Base-by-base conservation (phyloP, 768 basidiomycete genomes). In the Trametes punicea region DNA sequence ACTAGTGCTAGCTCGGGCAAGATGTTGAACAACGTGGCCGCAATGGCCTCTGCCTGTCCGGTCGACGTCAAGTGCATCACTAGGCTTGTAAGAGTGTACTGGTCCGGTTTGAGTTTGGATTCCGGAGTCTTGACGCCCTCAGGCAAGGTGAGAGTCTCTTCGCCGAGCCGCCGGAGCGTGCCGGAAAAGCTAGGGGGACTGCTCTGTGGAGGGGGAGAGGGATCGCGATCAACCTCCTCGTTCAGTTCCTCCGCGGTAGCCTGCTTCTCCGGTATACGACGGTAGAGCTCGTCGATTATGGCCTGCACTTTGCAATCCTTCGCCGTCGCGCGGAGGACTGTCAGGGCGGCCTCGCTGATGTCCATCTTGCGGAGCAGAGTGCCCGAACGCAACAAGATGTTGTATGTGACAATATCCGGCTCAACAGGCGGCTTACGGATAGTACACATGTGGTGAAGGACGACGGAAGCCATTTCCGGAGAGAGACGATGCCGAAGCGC, bases 401-500 rank as follows among this genome's bases (percentile, higher is more conserved):
- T 86, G 66, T 77, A 79, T 0, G 87, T 87, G 18, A 70, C 65
- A 8, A 71, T 71, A 56, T 78, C 72, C 0, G 84, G 83, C 31
- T 69, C 56, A 15, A 85, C 62, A 10, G 71, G 67, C 4, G 74
- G 72, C 7, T 69, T 55, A 15, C 80, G 76, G 2, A 71, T 57
- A 16, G 70, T 60, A 18, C 71, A 72, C 81, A 89, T 84, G 61
- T 88, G 81, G 11, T 77, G 59, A 10, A 88, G 65, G 13, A 90
- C 69, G 11, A 66, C 59, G 13, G 75, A 67, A 0, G 81, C 85
- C 23, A 81, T 71, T 1, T 64, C 55, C 16, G 77, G 69, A 5
- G 84, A 84, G 36, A 75, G 70, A n/a, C 79, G 77, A 61, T 87
- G 77, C 7, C 80, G 79, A 31, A 92, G 74, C 4, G 83, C 73